Conservation (phyloP, 2,329 filamentous ascomycete species). For the Pestalotiopsis sp. region DNA sequence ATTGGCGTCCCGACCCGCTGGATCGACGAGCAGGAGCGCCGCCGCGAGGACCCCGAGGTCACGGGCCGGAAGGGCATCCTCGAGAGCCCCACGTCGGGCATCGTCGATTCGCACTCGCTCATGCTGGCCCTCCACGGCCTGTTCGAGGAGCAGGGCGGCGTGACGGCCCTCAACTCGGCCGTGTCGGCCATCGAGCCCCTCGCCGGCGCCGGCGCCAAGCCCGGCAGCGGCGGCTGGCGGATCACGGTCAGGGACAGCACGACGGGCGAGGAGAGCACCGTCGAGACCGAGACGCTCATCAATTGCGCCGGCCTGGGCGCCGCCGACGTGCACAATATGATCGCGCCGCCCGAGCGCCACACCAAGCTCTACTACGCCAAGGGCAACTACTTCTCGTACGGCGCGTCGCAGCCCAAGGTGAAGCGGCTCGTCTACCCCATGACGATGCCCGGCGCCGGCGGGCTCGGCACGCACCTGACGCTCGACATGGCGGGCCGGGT, state of each 20-base stretch:
- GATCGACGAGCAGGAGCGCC: conserved; percentile 64
- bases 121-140: conserved; percentile 81
- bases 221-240: conserved; percentile 68
- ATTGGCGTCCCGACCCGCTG: conserved; percentile 71
- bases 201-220: conserved; percentile 29
- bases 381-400: conserved; percentile 92
- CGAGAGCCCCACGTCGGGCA: conserved; percentile 86
- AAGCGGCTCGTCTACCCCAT: conserved; percentile 84
- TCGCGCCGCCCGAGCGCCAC: conserved; percentile 62
- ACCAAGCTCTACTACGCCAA: conserved; percentile 80
- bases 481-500: conserved; percentile 83
- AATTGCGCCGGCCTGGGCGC: conserved; percentile 87
- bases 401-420: conserved; percentile 63
- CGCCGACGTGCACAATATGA: conserved; percentile 78
- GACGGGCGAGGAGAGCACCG: conserved; percentile 52
- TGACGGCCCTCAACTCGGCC: conserved; percentile 68
- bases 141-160: conserved; percentile 77
- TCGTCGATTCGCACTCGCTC: conserved; percentile 82
- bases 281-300: conserved; percentile 77
- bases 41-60: conserved; percentile 72
- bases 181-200: conserved; percentile 64
- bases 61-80: conserved; percentile 72
- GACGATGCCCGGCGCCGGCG: conserved; percentile 77
- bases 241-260: conserved; percentile 55
- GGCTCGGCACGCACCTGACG: conserved; percentile 91